Evolutionary conservation across 805 yeast genomes (phyloP), one percentile per base, ranked within the genome.

Genomic region (Metschnikowia vanudenii): DNA sequence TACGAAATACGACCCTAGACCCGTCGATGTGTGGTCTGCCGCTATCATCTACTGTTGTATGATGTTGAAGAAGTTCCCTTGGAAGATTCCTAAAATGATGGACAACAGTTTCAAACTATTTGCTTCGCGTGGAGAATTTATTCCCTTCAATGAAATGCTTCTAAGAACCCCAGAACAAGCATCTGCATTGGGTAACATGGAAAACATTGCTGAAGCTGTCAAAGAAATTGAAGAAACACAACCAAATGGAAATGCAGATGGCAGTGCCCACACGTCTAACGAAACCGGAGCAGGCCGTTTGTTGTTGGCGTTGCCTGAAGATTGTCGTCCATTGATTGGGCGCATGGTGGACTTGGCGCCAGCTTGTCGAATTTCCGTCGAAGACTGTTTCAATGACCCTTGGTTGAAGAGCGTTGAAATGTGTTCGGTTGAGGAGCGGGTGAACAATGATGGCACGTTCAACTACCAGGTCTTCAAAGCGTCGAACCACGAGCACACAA

Each of bases 21-120:
- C 97, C 0, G 96, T 90, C 6, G 97, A 90, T 69, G 80, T 90
- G 38, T 90, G 97, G 97, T 87, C 96, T 6, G 82, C 82, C 29
- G 96, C 96, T 8, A 88, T 90, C 49, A 87, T 90, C 40, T 87
- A 86, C 66, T 88, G 96, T 55, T 90, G 97, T 71, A 89, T 90
- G 96, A 80, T 88, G 49, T 73, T 90, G 63, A 85, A 88, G 61
- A 86, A 89, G 68, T 90, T 90, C 68, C 97, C 97, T 8, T 90
- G 97, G 97, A 89, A 88, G 62, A 88, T 88, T 7, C 97, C 97
- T 8, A 85, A 88, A 59, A 82, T 40, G 69, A 74, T 84, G 41
- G 97, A 90, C 65, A 80, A 82, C 55, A 84, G 94, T 51, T 91
- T 90, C 69, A 88, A 86, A 65, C 64, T 88, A 55, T 91, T 88